Percentiles rank a stretch among this genome's conserved stretches.
phyloP scores from a whole-genome alignment of 768 basidiomycete species.

The Cystobasidium onofrii region DNA sequence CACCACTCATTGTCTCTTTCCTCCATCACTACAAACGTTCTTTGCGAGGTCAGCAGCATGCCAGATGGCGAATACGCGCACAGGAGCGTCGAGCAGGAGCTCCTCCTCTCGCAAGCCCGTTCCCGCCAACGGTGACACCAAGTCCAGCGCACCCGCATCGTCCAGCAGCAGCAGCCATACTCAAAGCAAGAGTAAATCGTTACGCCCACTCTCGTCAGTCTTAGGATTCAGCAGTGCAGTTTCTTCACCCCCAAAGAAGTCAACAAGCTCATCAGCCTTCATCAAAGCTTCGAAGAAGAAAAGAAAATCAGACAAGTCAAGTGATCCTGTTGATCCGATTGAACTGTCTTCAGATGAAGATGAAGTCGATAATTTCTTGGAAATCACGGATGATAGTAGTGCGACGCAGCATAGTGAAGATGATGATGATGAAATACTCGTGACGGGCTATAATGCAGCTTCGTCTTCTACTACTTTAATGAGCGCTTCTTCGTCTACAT shows the following conservation, averaged over 20 bases:
- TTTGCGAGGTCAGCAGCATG: background rate
- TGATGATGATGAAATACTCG: background rate
- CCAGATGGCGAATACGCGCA: conserved; percentile 7
- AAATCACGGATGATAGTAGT: background rate
- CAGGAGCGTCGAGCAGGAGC: background rate
- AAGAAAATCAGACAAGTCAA: background rate
- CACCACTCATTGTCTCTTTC: background rate
- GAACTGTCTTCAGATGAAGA: conserved; percentile 20
- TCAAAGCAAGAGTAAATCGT: conserved; percentile 4
- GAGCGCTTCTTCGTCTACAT: background rate
- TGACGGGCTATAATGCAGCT: conserved; percentile 1
- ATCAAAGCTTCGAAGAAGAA: background rate
- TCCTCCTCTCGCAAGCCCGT: background rate
- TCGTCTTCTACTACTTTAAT: background rate
- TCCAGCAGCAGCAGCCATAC: background rate
- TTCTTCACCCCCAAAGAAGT: background rate
- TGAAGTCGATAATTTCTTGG: conserved; percentile 1
- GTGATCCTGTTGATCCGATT: conserved; percentile 12
- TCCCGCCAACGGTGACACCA: background rate
- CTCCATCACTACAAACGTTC: background rate
- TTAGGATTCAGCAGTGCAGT: background rate
- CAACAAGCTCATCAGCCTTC: background rate
- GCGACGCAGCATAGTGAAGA: background rate
- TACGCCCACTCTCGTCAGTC: background rate
- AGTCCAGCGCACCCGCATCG: background rate